Conservation (phyloP, 306 rosid species). For the Cucurbita ficifolia region DNA sequence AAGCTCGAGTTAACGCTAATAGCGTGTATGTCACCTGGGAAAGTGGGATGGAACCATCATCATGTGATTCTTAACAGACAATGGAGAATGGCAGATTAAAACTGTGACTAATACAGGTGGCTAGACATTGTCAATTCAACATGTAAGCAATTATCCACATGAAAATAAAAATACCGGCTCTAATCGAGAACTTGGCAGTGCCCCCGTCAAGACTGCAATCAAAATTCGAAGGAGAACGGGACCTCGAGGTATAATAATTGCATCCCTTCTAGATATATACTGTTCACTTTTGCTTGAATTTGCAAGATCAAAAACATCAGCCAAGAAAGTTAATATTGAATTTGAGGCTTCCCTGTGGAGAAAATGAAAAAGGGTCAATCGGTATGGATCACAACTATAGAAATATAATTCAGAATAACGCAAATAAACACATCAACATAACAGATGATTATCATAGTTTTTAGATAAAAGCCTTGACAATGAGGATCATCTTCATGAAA, state of each 20-base stretch:
- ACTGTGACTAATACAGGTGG: neutral
- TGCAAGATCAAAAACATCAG: conserved; percentile 76
- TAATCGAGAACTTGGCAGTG: conserved; percentile 82
- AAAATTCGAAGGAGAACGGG: conserved; percentile 55
- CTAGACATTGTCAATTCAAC: neutral
- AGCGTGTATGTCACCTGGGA: conserved; percentile 73
- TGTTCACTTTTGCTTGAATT: conserved; percentile 44
- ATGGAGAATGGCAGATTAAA: neutral
- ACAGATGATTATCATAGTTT: neutral
- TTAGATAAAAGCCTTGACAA: neutral
- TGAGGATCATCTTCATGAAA: neutral
- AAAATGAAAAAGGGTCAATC: conserved; percentile 9
- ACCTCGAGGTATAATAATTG: conserved; percentile 74
- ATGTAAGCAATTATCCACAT: neutral
- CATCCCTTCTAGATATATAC: conserved; percentile 55
- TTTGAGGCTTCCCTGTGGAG: conserved; percentile 85
- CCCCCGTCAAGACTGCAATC: conserved; percentile 86
- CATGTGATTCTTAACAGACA: conserved; percentile 7
- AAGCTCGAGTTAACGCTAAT: conserved; percentile 60
- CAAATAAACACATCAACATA: neutral
- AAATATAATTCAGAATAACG: neutral
- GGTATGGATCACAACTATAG: neutral
- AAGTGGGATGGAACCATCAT: neutral
- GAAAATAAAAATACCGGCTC: conserved; percentile 47
- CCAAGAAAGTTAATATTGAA: conserved; percentile 86